These are phyloP conservation scores for Nicotiana paniculata DNA, from an alignment of 257 asterid genomes.

Conservation along the genomic window DNA sequence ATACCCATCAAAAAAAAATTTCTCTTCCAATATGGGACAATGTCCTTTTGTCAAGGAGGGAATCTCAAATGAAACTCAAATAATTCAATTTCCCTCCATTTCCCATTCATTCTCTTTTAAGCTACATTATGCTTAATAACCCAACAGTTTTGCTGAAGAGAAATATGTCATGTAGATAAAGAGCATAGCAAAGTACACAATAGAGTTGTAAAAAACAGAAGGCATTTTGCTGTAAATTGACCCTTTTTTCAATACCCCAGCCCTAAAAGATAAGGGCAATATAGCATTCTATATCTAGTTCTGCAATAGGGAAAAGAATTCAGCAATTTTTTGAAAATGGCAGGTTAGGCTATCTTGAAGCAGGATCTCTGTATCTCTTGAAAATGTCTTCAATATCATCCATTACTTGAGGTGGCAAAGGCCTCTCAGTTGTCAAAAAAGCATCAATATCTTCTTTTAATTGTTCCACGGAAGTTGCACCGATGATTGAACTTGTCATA, in stretches of 20 bases:
- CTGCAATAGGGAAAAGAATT: background rate
- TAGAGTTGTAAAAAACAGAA: background rate
- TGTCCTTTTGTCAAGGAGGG: too few species aligned
- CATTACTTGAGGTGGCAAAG: slow-evolving; percentile 56
- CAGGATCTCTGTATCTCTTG: slow-evolving; percentile 84
- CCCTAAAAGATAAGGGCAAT: background rate
- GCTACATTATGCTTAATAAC: too few species aligned
- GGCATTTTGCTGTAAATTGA: background rate
- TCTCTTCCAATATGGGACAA: too few species aligned
- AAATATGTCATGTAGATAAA: background rate
- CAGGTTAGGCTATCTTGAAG: slow-evolving; percentile 13
- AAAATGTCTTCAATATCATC: slow-evolving; percentile 56
- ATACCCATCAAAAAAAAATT: too few species aligned
- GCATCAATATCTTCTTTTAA: slow-evolving; percentile 70
- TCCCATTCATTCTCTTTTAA: too few species aligned
- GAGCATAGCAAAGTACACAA: background rate
- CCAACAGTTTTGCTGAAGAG: background rate
- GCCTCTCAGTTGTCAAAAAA: slow-evolving; percentile 53
- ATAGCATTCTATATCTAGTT: background rate
- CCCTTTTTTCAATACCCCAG: background rate
- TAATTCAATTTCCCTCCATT: too few species aligned
- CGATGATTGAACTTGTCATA: slow-evolving; percentile 68
- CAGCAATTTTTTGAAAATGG: background rate
- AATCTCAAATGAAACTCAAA: too few species aligned
- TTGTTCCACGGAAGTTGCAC: slow-evolving; percentile 78